Evolutionary conservation across 2,329 filamentous ascomycete species (phyloP).

Genomic region (Eurotiales sp.): DNA sequence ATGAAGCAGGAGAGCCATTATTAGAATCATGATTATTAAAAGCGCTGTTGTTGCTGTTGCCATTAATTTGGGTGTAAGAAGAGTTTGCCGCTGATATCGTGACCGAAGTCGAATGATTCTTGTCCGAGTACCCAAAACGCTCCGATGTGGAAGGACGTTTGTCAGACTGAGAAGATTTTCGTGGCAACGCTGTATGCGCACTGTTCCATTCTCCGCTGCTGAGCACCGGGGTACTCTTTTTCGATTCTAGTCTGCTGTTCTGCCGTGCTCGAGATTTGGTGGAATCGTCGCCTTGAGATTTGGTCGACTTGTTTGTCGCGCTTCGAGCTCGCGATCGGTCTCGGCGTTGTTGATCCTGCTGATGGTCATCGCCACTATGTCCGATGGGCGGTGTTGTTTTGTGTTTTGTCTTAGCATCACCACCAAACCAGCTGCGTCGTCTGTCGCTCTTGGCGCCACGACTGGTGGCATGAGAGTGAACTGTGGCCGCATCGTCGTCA

Average conservation of each 20-base stretch:
- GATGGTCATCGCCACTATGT: background rate
- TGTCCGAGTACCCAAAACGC: constrained; percentile 20
- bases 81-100: constrained; percentile 3
- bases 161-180: constrained; percentile 31
- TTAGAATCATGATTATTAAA: too few relatives aligned
- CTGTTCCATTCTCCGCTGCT: constrained; percentile 22
- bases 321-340: constrained; percentile 17
- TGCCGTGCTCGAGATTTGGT: constrained; percentile 16
- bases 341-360: constrained; percentile 19
- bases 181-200: constrained; percentile 31
- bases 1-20: constrained; percentile 13
- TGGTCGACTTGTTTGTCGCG: constrained; percentile 13
- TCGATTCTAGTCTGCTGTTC: constrained; percentile 15
- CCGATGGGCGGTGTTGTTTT: constrained; percentile 8
- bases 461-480: constrained; percentile 35
- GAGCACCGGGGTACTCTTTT: constrained; percentile 14
- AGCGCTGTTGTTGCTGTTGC: too few relatives aligned
- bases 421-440: constrained; percentile 39
- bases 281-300: constrained; percentile 4
- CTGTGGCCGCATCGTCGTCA: constrained; percentile 35
- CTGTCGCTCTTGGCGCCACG: constrained; percentile 33
- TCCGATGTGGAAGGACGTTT: constrained; percentile 29
- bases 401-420: constrained; percentile 30
- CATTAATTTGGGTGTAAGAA: constrained; percentile 38
- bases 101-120: constrained; percentile 6